Evolutionary conservation across 495 filamentous ascomycete species (phyloP), one percentile per base, ranked within the genome.

Genomic region (Xylaria bambusicola): DNA sequence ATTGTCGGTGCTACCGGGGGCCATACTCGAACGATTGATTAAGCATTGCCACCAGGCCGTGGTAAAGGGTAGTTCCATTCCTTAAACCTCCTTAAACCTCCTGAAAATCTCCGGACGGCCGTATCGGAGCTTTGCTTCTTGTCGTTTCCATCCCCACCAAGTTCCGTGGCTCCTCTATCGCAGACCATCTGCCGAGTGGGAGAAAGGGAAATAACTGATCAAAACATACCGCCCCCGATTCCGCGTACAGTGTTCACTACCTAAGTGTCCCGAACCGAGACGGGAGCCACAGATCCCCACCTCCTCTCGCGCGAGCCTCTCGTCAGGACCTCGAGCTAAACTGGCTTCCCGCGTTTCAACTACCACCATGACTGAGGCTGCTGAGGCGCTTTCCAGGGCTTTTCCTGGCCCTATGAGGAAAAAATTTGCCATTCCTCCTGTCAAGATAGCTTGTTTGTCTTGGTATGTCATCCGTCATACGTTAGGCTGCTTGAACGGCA

Each of bases 371-470:
- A 45, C 58, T 29, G 51, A 54, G 23, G 33, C 6, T 6, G 24
- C 50, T 33, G 51, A 38, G 10, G 52, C 52, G 24, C 60, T 62
- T 55, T 33, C 66, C 51, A 66, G 26, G 65, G 56, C 65, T 27
- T 46, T 63, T 20, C 9, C 61, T 12, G 59, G 58, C 31, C 68
- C 60, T 18, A 2, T 12, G 49, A 63, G 70, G 61, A 73, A 72
- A 68, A 77, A 77, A 63, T 75, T 77, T 61, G 69, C 71, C 36
- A 64, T 70, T 20, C 84, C 84, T 35, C 84, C 84, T n/a, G 83
- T 85, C 23, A 86, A 86, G 69, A 77, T 84, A 64, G 84, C 83
- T 21, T 86, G 84, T 73, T 68, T 86, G 61, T 76, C 81, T 60
- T 86, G 84, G 84, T 85, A 74, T 71, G 80, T 57, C 4, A 42